These are phyloP conservation scores for Lanmaoa pseudosensibilis DNA, from an alignment of 768 basidiomycete genomes.

Conservation along the genomic window DNA sequence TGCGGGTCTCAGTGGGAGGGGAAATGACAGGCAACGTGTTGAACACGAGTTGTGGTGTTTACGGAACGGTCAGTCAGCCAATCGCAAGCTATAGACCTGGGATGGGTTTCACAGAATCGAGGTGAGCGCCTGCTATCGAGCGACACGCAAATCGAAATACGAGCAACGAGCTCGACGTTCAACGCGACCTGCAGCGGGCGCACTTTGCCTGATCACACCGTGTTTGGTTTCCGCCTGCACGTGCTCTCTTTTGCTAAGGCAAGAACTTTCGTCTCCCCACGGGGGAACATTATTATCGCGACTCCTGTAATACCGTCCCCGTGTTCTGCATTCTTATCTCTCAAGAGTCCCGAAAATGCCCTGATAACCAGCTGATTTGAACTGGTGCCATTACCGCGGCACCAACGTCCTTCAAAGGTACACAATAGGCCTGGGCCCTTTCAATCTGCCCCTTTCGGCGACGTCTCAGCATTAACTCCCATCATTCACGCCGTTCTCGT, in stretches of 20 bases:
- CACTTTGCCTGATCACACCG: constrained; percentile 2
- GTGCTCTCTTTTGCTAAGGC: not conserved
- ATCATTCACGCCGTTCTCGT: constrained; percentile 3
- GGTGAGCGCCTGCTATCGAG: not conserved
- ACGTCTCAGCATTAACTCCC: constrained; percentile 1
- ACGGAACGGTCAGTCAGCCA: constrained; percentile 24
- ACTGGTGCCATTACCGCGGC: not conserved
- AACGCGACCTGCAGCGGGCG: not conserved
- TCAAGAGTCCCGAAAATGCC: not conserved
- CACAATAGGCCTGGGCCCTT: constrained; percentile 11
- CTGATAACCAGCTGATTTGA: not conserved
- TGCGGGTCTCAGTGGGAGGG: constrained; percentile 17
- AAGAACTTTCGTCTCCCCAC: not conserved
- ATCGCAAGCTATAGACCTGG: not conserved
- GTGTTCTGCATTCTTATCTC: not conserved
- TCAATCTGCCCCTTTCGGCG: constrained; percentile 23
- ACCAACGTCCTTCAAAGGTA: not conserved
- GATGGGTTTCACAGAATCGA: not conserved
- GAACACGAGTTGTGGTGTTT: constrained; percentile 61
- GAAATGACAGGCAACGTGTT: constrained; percentile 66
- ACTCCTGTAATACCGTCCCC: not conserved
- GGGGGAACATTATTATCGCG: not conserved
- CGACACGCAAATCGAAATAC: not conserved
- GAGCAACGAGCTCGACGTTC: constrained; percentile 1
- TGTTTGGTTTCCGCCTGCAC: constrained; percentile 7